These are phyloP conservation scores for Cutaneotrichosporon curvatum DNA, from an alignment of 1,284 basidiomycete species.

Conservation along the genomic window DNA sequence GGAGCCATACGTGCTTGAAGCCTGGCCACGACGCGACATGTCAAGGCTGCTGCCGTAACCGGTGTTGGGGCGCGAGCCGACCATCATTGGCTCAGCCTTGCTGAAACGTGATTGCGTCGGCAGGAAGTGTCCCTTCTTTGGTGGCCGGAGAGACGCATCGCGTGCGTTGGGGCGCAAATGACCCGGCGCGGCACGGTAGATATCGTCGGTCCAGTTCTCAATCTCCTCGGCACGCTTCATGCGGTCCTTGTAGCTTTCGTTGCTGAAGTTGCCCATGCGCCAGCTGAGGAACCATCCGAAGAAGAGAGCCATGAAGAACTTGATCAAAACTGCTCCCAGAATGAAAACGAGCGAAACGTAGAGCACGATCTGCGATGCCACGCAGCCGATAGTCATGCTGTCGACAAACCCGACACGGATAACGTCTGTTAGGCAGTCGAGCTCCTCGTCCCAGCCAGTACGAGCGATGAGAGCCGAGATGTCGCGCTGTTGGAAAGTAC, in stretches of 20 bases:
- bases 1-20: constrained; percentile 42
- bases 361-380: constrained; percentile 88
- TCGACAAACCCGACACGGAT: constrained; percentile 88
- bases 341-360: constrained; percentile 96
- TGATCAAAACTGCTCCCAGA: constrained; percentile 89
- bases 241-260: constrained; percentile 89
- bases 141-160: constrained; percentile 51
- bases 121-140: constrained; percentile 53
- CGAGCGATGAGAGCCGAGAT: constrained; percentile 74
- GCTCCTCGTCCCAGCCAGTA: constrained; percentile 55
- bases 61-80: constrained; percentile 59
- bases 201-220: constrained; percentile 94
- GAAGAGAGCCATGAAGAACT: constrained; percentile 92
- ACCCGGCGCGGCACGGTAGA: constrained; percentile 87
- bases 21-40: constrained; percentile 19
- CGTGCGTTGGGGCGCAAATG: constrained; percentile 81
- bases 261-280: constrained; percentile 86
- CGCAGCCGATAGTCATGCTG: constrained; percentile 87
- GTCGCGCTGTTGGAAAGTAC: constrained; percentile 73
- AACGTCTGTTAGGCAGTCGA: constrained; percentile 77
- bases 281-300: constrained; percentile 97
- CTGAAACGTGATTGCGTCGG: constrained; percentile 81
- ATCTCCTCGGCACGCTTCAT: constrained; percentile 85
- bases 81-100: constrained; percentile 57
- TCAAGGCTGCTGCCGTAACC: constrained; percentile 54